Evolutionary conservation across 2,329 filamentous ascomycete genomes (phyloP), one percentile per base, ranked within the genome.

Genomic region (Trichoderma polysporum): DNA sequence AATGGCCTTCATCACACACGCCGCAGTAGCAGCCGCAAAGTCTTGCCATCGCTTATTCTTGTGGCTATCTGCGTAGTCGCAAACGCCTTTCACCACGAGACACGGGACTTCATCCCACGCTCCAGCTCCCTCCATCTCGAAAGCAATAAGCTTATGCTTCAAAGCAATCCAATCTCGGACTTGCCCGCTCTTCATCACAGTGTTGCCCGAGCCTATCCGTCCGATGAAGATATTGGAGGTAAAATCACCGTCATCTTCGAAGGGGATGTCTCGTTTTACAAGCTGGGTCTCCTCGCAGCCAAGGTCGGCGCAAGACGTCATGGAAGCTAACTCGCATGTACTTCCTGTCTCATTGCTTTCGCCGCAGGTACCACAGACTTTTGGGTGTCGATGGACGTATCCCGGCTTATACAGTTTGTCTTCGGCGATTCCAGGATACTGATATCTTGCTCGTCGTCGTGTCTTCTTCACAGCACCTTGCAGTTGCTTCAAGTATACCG

Each of bases 51-150:
- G 65, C 49, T 78, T 77, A 60, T 71, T 76, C 65, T 80, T 79
- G 67, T 81, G 79, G 25, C 76, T 76, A 66, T 81, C 79, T 0
- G 76, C 74, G 49, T 81, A 81, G 70, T 81, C 76, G 58, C 74
- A 78, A 0, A 79, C 74, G 1, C 77, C 77, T 31, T 77, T 77
- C 47, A 81, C 75, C 1, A 77, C 71, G 0, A 80, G 41, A 33
- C 76, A 78, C 0, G 78, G 77, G 4, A 79, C 67, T 0, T 70
- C 66, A 4, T 74, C 72, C 71, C 71, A 76, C 0, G 72, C 60
- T 1, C 76, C 75, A 2, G 75, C 75, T 0, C 73, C 74, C 58
- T 75, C 76, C 75, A 76, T 78, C 68, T 78, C 76, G 19, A 78
- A 78, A 0, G 69, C 75, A 17, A 78, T 71, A 3, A 76, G 63